phyloP scores from a whole-genome alignment of 2,329 filamentous ascomycete genomes.

The Pseudogymnoascus sp. region DNA sequence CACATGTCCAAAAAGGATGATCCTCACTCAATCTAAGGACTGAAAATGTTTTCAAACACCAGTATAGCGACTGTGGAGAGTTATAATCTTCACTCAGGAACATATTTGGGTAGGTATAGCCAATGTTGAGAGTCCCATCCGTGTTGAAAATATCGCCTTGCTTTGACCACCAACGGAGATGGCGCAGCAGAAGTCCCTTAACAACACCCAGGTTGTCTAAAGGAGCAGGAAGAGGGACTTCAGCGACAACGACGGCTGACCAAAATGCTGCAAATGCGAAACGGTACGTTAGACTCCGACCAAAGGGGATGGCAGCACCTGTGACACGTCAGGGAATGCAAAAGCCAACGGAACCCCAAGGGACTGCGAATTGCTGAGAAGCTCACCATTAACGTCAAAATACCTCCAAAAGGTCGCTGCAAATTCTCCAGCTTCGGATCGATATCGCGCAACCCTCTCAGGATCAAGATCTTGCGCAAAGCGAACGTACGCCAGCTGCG shows the following conservation, averaged over 20 bases:
- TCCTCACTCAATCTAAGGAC: conserved; percentile 31
- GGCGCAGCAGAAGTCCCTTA: conserved; percentile 43
- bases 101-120: conserved; percentile 38
- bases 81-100: conserved; percentile 51
- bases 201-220: conserved; percentile 31
- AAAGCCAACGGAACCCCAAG: not conserved
- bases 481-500: conserved; percentile 39
- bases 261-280: conserved; percentile 45
- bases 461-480: conserved; percentile 37
- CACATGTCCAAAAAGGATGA: conserved; percentile 39
- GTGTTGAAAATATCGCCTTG: conserved; percentile 38
- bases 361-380: not conserved
- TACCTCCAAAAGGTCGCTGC: conserved; percentile 39
- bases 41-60: conserved; percentile 45
- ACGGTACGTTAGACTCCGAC: conserved; percentile 43
- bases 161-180: conserved; percentile 43
- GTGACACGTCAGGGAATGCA: not conserved
- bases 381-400: conserved; percentile 38
- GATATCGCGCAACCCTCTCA: conserved; percentile 32
- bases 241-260: conserved; percentile 37
- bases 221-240: conserved; percentile 33
- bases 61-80: conserved; percentile 48
- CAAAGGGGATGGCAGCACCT: conserved; percentile 46
- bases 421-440: conserved; percentile 35
- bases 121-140: conserved; percentile 44